phyloP scores from a whole-genome alignment of 371 early-diverging fungal species.

The Dichotomocladium elegans region DNA sequence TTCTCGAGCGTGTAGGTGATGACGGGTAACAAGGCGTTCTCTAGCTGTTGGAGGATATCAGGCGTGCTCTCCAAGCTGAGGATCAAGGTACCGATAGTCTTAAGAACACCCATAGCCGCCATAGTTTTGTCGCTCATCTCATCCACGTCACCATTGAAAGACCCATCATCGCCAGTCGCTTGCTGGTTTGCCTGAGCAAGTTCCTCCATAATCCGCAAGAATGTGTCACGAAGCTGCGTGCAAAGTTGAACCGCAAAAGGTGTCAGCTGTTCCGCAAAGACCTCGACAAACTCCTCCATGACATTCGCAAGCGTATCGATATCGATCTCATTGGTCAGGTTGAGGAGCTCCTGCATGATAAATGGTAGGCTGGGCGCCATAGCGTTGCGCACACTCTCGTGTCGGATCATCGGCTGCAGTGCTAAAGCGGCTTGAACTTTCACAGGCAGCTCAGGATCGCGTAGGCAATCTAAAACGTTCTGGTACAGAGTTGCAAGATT shows the following conservation, averaged over 20 bases:
- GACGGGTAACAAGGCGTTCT: constrained; percentile 68
- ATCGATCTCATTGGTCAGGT: constrained; percentile 86
- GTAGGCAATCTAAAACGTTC: constrained; percentile 59
- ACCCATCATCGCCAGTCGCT: constrained; percentile 30
- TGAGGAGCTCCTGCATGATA: constrained; percentile 81
- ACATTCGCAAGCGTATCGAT: constrained; percentile 82
- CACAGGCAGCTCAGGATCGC: constrained; percentile 81
- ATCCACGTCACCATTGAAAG: constrained; percentile 36
- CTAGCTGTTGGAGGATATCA: constrained; percentile 62
- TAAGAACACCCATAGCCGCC: constrained; percentile 88
- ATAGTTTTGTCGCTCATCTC: constrained; percentile 80
- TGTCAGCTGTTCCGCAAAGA: constrained; percentile 81
- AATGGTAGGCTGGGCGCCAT: constrained; percentile 73
- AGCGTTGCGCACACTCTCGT: constrained; percentile 66
- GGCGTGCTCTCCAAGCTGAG: constrained; percentile 66
- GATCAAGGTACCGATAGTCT: constrained; percentile 85
- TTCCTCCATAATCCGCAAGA: constrained; percentile 77
- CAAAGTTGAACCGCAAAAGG: constrained; percentile 89
- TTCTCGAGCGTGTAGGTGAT: constrained; percentile 72
- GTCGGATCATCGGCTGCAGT: constrained; percentile 70
- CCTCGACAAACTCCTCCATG: constrained; percentile 85
- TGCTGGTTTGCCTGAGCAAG: constrained; percentile 34
- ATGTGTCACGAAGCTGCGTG: constrained; percentile 78
- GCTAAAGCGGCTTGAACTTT: constrained; percentile 81
- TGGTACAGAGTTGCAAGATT: constrained; percentile 58